Evolutionary conservation across 1,284 basidiomycete species (phyloP), one percentile per base, ranked within the genome.

Genomic region (Pholiota adiposa): DNA sequence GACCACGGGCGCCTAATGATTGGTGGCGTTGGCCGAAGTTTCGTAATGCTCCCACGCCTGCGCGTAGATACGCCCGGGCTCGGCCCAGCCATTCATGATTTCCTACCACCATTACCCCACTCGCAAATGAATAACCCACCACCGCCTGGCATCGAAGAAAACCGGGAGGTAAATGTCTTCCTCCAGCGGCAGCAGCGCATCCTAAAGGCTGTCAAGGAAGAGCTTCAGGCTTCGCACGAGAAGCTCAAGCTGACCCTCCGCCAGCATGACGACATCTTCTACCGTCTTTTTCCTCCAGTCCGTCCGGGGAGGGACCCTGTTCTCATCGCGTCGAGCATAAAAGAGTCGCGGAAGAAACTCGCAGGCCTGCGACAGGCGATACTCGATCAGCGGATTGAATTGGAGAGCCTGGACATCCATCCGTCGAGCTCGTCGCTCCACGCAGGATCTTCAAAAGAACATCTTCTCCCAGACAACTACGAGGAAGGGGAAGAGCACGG

Each of bases 251-350:
- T 34, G 8, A 48, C 54, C 16, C 54, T 55, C 2, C 54, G 54
- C 16, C 33, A 48, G 25, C 54, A 55, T 41, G 50, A 53, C 21
- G 43, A 58, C 31, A 43, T 58, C 19, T 53, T 46, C 31, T 52
- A 51, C 51, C 56, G 50, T 27, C 51, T 58, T 9, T 58, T 58
- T n/a, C 56, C 56, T 19, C 50, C 56, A 31, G 44, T 58, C 3
- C 50, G 50, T 2, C 50, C 56, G 8, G 56, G 44, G 2, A 38
- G 50, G 50, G 51, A 58, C 19, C 29, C 54, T n/a, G 54, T 36
- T 3, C 27, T 48, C 8, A 55, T 55, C n/a, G 43, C 16, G 5
- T 55, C 43, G 7, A 48, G 41, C 19, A 55, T 55, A 34, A 44
- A 55, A 21, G 54, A 55, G 33, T 48, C 54, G 23, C 54, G 54